These are phyloP conservation scores for Sclerotinia nivalis DNA, from an alignment of 2,329 filamentous ascomycete species.

Conservation along the genomic window DNA sequence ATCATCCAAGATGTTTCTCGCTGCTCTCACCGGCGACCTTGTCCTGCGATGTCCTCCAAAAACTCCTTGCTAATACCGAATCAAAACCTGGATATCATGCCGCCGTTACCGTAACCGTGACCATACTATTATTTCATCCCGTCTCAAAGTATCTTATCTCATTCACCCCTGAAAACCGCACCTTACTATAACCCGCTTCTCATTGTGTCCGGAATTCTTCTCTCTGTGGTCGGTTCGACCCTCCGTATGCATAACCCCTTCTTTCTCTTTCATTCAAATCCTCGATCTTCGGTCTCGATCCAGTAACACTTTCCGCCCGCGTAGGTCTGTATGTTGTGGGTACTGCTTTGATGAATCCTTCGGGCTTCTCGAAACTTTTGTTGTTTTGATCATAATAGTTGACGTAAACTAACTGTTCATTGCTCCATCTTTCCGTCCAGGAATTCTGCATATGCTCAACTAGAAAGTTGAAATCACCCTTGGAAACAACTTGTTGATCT, in stretches of 20 bases:
- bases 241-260: not conserved
- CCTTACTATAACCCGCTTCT: not conserved
- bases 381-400: slow-evolving; percentile 7
- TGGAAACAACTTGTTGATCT: slow-evolving; percentile 11
- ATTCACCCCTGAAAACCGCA: not conserved
- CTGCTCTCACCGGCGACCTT: not conserved
- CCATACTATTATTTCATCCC: not conserved
- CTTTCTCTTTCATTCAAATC: not conserved
- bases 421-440: slow-evolving; percentile 5
- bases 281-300: not conserved
- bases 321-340: slow-evolving; percentile 6
- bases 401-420: slow-evolving; percentile 13
- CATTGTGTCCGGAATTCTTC: slow-evolving; percentile 1
- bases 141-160: not conserved
- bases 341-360: slow-evolving; percentile 5
- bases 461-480: not conserved
- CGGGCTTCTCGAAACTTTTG: slow-evolving; percentile 2
- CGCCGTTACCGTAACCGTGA: not conserved
- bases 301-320: not conserved
- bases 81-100: not conserved
- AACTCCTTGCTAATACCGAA: not conserved
- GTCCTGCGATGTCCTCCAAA: not conserved
- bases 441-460: slow-evolving; percentile 17
- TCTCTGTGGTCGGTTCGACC: not conserved
- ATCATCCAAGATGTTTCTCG: not conserved